Evolutionary conservation across 2,329 filamentous ascomycete species (phyloP).

Genomic region (Apiospora aurea): DNA sequence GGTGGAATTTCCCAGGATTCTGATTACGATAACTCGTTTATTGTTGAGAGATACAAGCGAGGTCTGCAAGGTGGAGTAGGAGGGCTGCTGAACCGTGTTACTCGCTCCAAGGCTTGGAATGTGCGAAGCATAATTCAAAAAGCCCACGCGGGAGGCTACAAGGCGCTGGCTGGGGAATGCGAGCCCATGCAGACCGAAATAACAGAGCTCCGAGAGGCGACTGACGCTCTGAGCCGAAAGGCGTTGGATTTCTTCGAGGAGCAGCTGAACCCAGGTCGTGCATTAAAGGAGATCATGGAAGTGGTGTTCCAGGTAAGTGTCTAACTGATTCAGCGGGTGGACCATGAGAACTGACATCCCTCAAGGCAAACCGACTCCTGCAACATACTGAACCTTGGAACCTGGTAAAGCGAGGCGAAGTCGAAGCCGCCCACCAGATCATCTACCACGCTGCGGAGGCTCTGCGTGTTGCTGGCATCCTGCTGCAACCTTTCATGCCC

Average conservation of each 20-base stretch:
- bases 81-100: constrained; percentile 78
- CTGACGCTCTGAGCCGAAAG: neutral
- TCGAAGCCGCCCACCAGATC: constrained; percentile 57
- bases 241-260: constrained; percentile 45
- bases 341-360: constrained; percentile 27
- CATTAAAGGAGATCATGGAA: constrained; percentile 70
- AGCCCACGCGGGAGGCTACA: constrained; percentile 26
- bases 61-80: constrained; percentile 79
- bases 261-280: constrained; percentile 67
- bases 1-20: constrained; percentile 80
- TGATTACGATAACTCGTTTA: constrained; percentile 81
- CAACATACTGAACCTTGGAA: constrained; percentile 73
- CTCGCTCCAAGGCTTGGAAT: constrained; percentile 73
- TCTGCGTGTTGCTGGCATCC: constrained; percentile 79
- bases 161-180: neutral
- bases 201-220: neutral
- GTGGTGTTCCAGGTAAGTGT: constrained; percentile 63
- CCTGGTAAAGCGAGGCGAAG: constrained; percentile 49
- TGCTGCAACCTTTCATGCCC: constrained; percentile 92
- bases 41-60: constrained; percentile 81
- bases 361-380: constrained; percentile 72
- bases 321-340: neutral
- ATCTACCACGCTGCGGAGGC: constrained; percentile 79
- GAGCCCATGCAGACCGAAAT: neutral
- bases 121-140: constrained; percentile 63